Percentiles rank a stretch among this genome's conserved stretches.
These are phyloP conservation scores for Heliophila coronopifolia DNA, from an alignment of 441 rosid species.

Conservation along the genomic window DNA sequence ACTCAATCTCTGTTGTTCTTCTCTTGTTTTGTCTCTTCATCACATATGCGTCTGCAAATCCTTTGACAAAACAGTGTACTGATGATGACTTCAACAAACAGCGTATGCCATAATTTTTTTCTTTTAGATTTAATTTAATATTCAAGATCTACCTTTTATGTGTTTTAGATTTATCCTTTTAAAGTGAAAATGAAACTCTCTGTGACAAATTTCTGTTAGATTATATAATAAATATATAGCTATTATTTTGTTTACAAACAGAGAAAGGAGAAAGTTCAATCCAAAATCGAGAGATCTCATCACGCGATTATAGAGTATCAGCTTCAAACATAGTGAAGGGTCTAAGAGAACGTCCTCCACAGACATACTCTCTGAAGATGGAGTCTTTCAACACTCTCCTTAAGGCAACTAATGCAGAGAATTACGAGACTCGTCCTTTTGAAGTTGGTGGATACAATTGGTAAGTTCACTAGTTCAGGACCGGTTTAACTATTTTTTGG, in stretches of 20 bases:
- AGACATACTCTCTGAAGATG: constrained; percentile 17
- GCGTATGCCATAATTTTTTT: neutral
- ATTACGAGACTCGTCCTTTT: constrained; percentile 13
- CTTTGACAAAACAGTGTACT: constrained; percentile 10
- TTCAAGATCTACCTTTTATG: neutral
- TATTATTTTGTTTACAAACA: neutral
- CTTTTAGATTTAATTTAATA: neutral
- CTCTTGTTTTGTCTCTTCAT: constrained; percentile 13
- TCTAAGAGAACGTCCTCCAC: constrained; percentile 6
- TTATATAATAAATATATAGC: no score
- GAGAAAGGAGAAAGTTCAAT: neutral
- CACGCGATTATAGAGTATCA: constrained; percentile 3
- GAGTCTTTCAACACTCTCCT: constrained; percentile 15
- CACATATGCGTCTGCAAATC: neutral
- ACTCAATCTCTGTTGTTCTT: neutral
- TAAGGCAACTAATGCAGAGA: neutral
- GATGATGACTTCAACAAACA: constrained; percentile 13
- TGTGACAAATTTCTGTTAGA: no score
- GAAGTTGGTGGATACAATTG: constrained; percentile 14
- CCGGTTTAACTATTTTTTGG: no score
- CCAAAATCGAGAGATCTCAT: constrained; percentile 3
- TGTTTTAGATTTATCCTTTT: no score
- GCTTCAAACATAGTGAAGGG: constrained; percentile 4
- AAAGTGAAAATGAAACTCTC: no score
- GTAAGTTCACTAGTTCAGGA: neutral